These are phyloP conservation scores for Primulina tabacum DNA, from an alignment of 257 asterid species.

Conservation along the genomic window DNA sequence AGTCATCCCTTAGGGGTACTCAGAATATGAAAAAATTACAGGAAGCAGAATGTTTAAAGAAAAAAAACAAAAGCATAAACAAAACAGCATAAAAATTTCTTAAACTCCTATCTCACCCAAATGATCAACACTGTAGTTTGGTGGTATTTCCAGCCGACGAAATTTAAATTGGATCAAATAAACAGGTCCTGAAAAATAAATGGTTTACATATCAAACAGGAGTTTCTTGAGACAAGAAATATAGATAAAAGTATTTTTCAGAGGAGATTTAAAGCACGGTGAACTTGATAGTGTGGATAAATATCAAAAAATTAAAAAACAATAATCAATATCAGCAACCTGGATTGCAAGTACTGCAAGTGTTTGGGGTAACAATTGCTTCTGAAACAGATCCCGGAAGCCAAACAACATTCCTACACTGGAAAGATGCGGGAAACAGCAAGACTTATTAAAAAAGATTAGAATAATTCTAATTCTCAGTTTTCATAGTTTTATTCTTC, in stretches of 20 bases:
- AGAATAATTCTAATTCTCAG: background rate
- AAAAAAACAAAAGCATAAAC: conserved; percentile 5
- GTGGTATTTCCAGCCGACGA: conserved; percentile 95
- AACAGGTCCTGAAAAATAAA: conserved; percentile 61
- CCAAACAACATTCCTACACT: conserved; percentile 96
- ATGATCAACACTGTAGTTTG: conserved; percentile 69
- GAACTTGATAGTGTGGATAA: background rate
- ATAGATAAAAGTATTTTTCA: background rate
- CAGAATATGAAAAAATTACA: background rate
- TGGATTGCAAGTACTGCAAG: conserved; percentile 79
- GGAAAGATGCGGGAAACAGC: conserved; percentile 28
- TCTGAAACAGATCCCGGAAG: conserved; percentile 88
- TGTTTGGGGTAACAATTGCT: conserved; percentile 63
- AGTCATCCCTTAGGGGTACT: conserved; percentile 2
- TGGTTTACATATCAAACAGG: conserved; percentile 21
- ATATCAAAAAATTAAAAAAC: conserved; percentile 2
- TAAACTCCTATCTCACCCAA: conserved; percentile 54
- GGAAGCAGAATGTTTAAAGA: background rate
- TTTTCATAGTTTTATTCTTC: too few species aligned
- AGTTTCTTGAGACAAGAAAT: background rate
- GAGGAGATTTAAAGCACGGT: conserved; percentile 11
- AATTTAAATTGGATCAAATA: conserved; percentile 83
- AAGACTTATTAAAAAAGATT: conserved; percentile 18
- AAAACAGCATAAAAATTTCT: conserved; percentile 8
- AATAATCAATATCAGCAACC: conserved; percentile 41